Evolutionary conservation across 108 stramenopile species (phyloP), one percentile per base, ranked within the genome.

Genomic region (Aurantiochytrium sp.): DNA sequence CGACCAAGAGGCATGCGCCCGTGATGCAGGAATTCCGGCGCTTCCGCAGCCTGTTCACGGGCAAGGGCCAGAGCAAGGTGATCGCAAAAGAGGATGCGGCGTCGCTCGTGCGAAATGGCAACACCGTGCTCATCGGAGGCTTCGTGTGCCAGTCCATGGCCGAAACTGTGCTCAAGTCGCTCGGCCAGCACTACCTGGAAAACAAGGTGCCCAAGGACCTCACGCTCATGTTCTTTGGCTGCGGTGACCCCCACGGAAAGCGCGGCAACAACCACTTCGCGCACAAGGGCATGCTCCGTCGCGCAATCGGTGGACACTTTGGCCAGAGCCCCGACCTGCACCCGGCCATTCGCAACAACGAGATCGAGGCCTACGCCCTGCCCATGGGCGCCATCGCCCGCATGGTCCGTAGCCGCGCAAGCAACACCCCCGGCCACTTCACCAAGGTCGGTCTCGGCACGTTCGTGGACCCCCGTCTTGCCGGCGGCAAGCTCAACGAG

Each of bases 251-350:
- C 90, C 95, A 90, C 89, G 92, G 89, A 28, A 92, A 59, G 5
- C 73, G 91, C 45, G 96, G 96, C 14, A 89, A 94, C 64, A 95
- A 95, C 73, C 94, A 96, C 90, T 91, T 96, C 42, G 95, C 23
- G 49, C 76, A 83, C 76, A 23, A 47, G 49, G 76, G 76, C 51
- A 93, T 95, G 91, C 88, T 96, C 4, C 90, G 90, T n/a, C 89
- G 96, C n/a, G 91, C 95, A 21, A 95, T 96, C 83, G 96, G 95
- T n/a, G 93, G 92, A 60, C 95, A 94, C 92, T 96, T 92, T 60
- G 95, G 96, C 23, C 95, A 95, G 90, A 92, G 92, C 43, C 96
- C 96, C 19, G 88, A 90, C 88, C 87, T 96, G 6, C 95, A 94
- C 1, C 88, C 94, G 28, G 76, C 95, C 21, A 95, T 93, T 3